Base-by-base conservation (phyloP, 1,139 yeast species). In the Hyphopichia pseudoburtonii region DNA sequence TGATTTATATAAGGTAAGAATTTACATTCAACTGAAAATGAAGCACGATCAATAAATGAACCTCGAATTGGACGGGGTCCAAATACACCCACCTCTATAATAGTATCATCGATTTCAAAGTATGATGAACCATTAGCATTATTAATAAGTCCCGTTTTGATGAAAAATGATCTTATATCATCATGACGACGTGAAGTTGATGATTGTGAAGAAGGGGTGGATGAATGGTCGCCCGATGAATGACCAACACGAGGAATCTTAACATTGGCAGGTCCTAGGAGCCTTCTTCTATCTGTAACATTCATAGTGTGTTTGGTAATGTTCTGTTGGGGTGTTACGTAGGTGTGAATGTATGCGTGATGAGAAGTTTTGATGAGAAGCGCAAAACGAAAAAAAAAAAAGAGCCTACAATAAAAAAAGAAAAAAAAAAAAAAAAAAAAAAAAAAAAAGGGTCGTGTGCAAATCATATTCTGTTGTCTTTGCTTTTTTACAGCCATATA, bases 41-140 rank as follows among this genome's bases (percentile, higher is more conserved):
- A 70, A 1, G 94, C 94, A 39, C 79, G 70, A 30, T 83, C 81
- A 24, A 80, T 71, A 56, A 86, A 86, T 2, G 87, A 76, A 0
- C 90, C 89, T 44, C 87, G 70, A 34, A 86, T 81, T 5, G 97
- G 96, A 46, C 92, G 73, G 9, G 97, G 97, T 0, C 97, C 97
- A 59, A 83, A 87, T 0, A 90, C 83, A 2, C 89, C 75, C 1
- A 83, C 82, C 42, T 84, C 80, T 6, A 89, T 63, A 28, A 81
- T 71, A 22, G 79, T 76, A 35, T 73, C 74, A 12, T 77, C 84
- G 10, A 76, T 70, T 57, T 90, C 97, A 27, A 87, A 57, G 50
- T 83, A 86, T 10, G 94, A 76, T 8, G 96, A 87, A 2, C 97
- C 97, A 52, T 82, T 84, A 32, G 92, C 84, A 47, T 86, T 86